These are phyloP conservation scores for Orbilia ellipsospora DNA, from an alignment of 2,329 filamentous ascomycete species.

Conservation along the genomic window DNA sequence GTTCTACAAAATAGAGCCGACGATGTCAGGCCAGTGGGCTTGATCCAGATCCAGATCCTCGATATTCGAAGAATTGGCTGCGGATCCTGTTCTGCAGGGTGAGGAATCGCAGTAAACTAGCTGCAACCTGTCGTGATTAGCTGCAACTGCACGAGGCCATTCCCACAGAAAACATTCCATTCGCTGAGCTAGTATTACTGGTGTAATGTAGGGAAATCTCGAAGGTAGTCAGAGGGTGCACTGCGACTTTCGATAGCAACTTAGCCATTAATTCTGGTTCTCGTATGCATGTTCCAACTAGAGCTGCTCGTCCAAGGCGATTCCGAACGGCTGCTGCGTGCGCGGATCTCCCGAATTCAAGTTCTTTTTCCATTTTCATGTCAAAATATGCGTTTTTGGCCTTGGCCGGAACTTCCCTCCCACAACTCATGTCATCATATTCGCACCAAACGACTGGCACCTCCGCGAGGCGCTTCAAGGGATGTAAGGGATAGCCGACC, in stretches of 20 bases:
- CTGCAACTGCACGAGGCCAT: not conserved
- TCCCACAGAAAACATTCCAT: not conserved
- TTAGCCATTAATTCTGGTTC: not conserved
- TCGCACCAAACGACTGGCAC: not conserved
- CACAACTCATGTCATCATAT: not conserved
- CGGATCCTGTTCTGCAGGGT: not conserved
- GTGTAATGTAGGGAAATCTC: constrained; percentile 19
- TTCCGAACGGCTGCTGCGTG: not conserved
- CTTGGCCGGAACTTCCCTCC: constrained; percentile 4
- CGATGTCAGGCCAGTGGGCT: too few species aligned
- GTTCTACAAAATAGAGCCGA: too few species aligned
- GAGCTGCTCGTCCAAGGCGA: not conserved
- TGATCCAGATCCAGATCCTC: too few species aligned
- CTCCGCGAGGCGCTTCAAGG: constrained; percentile 12
- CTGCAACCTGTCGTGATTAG: too few species aligned
- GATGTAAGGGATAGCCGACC: constrained; percentile 2
- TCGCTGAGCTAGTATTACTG: constrained; percentile 31
- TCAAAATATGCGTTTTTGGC: constrained; percentile 32
- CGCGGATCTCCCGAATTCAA: constrained; percentile 18
- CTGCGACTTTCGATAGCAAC: not conserved
- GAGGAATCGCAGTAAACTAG: not conserved
- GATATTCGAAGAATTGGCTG: not conserved
- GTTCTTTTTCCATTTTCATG: constrained; percentile 5
- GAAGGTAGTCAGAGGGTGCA: not conserved
- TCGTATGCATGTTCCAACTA: not conserved